A percentile compares a stretch with the other conserved stretches of the same genome.
phyloP scores from a whole-genome alignment of 2,329 filamentous ascomycete genomes.

The Apiospora saccharicola region DNA sequence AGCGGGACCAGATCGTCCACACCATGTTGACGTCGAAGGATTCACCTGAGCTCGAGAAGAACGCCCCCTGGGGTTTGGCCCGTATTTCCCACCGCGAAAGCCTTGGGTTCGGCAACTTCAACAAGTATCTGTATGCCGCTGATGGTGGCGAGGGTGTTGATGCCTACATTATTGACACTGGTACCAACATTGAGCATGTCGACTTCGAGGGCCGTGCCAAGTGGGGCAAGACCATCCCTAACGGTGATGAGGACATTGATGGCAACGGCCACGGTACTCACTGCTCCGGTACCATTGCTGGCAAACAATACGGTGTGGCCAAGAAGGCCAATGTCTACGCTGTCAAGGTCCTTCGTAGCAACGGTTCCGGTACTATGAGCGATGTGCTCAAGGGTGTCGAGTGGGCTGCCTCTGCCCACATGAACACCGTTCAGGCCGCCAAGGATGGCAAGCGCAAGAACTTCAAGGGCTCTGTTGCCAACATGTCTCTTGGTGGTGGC shows the following conservation, averaged over 20 bases:
- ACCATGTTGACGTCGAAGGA: conserved; percentile 64
- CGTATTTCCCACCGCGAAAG: conserved; percentile 94
- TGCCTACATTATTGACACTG: conserved; percentile 98
- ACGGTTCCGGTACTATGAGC: conserved; percentile 97
- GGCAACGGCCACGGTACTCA: conserved; percentile 99
- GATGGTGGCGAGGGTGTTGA: conserved; percentile 97
- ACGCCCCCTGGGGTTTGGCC: conserved; percentile 97
- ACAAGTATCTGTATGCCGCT: conserved; percentile 94
- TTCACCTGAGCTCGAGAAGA: conserved; percentile 73
- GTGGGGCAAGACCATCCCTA: conserved; percentile 97
- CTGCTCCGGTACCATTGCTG: conserved; percentile 97
- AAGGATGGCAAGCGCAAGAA: conserved; percentile 92
- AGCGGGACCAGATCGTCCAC: conserved; percentile 92
- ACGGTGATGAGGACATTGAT: conserved; percentile 84
- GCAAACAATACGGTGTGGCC: conserved; percentile 98
- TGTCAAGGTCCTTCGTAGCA: conserved; percentile 97
- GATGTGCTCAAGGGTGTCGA: conserved; percentile 99
- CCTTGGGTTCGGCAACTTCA: conserved; percentile 90
- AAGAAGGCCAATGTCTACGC: conserved; percentile 98
- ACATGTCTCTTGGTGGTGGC: conserved; percentile 99
- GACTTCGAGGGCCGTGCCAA: conserved; percentile 95
- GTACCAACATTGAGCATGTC: conserved; percentile 91
- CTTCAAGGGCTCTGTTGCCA: conserved; percentile 98
- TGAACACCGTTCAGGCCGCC: conserved; percentile 75
- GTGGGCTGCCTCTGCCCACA: conserved; percentile 84